Conservation (phyloP, 352 stramenopile species). For the Globisporangium barbulae region DNA sequence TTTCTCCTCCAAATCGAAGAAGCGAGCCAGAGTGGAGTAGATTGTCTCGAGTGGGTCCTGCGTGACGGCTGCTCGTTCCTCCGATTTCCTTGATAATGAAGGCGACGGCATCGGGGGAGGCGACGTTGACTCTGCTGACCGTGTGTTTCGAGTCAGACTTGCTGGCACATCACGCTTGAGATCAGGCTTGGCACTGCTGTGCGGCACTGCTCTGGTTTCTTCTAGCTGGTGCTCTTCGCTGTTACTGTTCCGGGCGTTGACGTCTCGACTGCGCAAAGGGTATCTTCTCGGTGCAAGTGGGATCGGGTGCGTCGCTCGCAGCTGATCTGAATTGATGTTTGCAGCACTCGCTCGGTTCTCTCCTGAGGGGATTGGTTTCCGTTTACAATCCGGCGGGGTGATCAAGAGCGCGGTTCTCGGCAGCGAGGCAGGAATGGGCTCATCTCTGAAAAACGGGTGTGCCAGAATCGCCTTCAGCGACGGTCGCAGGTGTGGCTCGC, state of each 20-base stretch:
- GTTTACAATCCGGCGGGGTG: slow-evolving; percentile 64
- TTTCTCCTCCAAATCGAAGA: slow-evolving; percentile 70
- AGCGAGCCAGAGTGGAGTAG: slow-evolving; percentile 49
- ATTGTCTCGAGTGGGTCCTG: slow-evolving; percentile 45
- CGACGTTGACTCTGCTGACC: slow-evolving; percentile 2
- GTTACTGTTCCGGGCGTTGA: slow-evolving; percentile 19
- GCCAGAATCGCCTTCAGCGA: slow-evolving; percentile 74
- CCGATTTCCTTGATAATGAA: neutral
- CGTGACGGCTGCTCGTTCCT: neutral
- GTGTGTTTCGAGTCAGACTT: neutral
- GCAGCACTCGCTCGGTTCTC: neutral
- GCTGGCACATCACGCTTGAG: slow-evolving; percentile 2
- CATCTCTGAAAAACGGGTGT: slow-evolving; percentile 73
- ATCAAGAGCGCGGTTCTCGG: slow-evolving; percentile 63
- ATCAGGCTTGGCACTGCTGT: slow-evolving; percentile 5
- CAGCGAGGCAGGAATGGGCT: slow-evolving; percentile 50
- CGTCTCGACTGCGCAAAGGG: slow-evolving; percentile 33
- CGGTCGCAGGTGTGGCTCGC: slow-evolving; percentile 64
- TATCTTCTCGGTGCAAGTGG: slow-evolving; percentile 29
- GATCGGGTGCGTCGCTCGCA: slow-evolving; percentile 20
- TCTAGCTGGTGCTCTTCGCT: slow-evolving; percentile 8
- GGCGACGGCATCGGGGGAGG: neutral
- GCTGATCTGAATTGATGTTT: slow-evolving; percentile 10
- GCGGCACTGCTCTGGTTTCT: slow-evolving; percentile 1
- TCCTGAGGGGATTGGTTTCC: slow-evolving; percentile 4